These are phyloP conservation scores for Aspergillus texensis DNA, from an alignment of 2,329 filamentous ascomycete genomes.

Conservation along the genomic window DNA sequence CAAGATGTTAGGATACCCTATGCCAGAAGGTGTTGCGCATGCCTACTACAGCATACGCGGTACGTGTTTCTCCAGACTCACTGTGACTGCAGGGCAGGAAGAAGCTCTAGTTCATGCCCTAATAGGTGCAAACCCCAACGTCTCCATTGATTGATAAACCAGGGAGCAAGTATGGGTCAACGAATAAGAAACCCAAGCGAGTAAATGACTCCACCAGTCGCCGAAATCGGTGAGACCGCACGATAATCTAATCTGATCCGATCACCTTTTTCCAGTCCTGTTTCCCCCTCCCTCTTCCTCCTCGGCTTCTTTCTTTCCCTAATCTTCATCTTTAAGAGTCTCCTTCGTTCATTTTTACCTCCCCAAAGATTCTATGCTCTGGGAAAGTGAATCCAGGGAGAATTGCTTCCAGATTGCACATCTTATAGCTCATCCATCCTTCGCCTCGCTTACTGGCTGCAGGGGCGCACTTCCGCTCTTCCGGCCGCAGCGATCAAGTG, in stretches of 20 bases:
- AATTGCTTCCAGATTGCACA: background rate
- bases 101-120: background rate
- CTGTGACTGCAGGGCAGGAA: background rate
- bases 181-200: slow-evolving; percentile 12
- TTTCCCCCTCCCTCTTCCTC: slow-evolving; percentile 10
- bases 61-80: background rate
- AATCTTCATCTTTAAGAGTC: background rate
- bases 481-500: slow-evolving; percentile 34
- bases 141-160: slow-evolving; percentile 24
- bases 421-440: background rate
- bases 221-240: slow-evolving; percentile 29
- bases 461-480: slow-evolving; percentile 39
- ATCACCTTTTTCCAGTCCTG: slow-evolving; percentile 21
- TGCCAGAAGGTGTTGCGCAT: background rate
- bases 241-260: slow-evolving; percentile 40
- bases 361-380: background rate
- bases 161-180: slow-evolving; percentile 7
- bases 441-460: slow-evolving; percentile 34
- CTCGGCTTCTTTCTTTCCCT: slow-evolving; percentile 5
- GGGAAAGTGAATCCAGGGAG: background rate
- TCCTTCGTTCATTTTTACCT: background rate
- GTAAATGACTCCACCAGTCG: slow-evolving; percentile 8
- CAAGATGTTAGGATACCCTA: background rate
- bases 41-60: background rate
- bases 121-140: slow-evolving; percentile 2